phyloP scores from a whole-genome alignment of 108 stramenopile species.

The Skeletonema potamos region DNA sequence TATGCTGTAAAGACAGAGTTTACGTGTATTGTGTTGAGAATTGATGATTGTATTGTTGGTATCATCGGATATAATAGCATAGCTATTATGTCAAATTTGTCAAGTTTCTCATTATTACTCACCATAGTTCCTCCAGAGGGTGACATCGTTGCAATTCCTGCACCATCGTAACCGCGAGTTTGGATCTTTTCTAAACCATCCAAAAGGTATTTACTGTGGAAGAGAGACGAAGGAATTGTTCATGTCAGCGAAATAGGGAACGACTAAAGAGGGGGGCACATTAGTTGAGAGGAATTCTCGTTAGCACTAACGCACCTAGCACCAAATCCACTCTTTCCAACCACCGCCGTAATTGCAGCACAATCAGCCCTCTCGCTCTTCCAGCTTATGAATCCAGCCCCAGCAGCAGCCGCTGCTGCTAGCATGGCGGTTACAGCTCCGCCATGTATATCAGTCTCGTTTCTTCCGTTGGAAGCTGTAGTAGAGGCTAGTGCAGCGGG shows the following conservation, averaged over 20 bases:
- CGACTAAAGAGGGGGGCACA: too few relatives aligned
- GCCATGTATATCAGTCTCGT: background rate
- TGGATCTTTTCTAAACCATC: slow-evolving; percentile 84
- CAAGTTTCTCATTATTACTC: slow-evolving; percentile 1
- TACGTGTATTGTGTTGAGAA: background rate
- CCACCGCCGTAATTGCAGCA: slow-evolving; percentile 51
- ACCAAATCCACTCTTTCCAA: slow-evolving; percentile 45
- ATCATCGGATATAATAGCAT: background rate
- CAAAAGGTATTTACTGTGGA: slow-evolving; percentile 49
- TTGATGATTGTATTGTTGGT: background rate
- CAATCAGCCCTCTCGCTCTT: slow-evolving; percentile 35
- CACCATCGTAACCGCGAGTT: slow-evolving; percentile 88
- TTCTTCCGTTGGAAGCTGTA: background rate
- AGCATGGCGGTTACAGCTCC: background rate
- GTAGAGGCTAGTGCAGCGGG: background rate
- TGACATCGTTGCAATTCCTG: slow-evolving; percentile 75
- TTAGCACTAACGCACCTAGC: slow-evolving; percentile 31
- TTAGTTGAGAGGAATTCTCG: background rate
- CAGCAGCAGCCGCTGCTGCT: background rate
- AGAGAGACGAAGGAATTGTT: background rate
- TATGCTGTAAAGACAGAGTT: slow-evolving; percentile 14
- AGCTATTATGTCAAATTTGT: background rate
- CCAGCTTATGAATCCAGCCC: background rate
- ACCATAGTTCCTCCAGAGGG: slow-evolving; percentile 27
- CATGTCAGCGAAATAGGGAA: background rate